Conservation (phyloP, 1,139 yeast species). For the Yamadazyma aaseri region DNA sequence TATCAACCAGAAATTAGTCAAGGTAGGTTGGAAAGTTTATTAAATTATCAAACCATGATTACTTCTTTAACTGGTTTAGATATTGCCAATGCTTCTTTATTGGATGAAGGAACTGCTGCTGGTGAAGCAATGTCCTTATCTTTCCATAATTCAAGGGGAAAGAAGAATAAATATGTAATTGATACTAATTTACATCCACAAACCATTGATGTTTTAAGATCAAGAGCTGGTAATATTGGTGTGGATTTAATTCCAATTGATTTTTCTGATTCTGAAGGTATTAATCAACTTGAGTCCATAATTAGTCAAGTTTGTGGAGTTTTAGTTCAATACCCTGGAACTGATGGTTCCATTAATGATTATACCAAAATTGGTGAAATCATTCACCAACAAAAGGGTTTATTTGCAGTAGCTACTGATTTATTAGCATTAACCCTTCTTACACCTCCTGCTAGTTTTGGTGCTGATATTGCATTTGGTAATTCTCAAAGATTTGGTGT, state of each 20-base stretch:
- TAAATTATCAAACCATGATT: constrained; percentile 88
- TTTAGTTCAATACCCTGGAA: constrained; percentile 85
- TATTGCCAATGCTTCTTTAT: constrained; percentile 87
- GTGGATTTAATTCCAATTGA: constrained; percentile 65
- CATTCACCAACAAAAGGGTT: constrained; percentile 70
- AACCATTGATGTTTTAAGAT: constrained; percentile 71
- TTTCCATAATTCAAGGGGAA: constrained; percentile 64
- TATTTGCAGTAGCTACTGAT: constrained; percentile 86
- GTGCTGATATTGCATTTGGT: constrained; percentile 93
- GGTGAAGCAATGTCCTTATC: constrained; percentile 95
- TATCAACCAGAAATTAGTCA: constrained; percentile 98
- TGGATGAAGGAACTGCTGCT: constrained; percentile 98
- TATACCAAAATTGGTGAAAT: constrained; percentile 58
- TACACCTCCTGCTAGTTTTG: constrained; percentile 79
- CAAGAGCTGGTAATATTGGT: constrained; percentile 76
- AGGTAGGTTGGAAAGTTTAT: constrained; percentile 86
- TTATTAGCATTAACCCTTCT: constrained; percentile 82
- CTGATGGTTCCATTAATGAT: constrained; percentile 70
- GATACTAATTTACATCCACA: constrained; percentile 82
- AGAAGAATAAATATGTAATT: constrained; percentile 66
- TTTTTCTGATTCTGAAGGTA: constrained; percentile 49
- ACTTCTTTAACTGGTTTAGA: constrained; percentile 89
- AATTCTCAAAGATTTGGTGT: constrained; percentile 96
- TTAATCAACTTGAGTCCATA: constrained; percentile 35
- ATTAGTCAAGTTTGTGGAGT: constrained; percentile 67